Percentiles rank a stretch among this genome's conserved stretches.
Evolutionary conservation across 73 alveolate species (phyloP).

Genomic region (Diophrys sp.): DNA sequence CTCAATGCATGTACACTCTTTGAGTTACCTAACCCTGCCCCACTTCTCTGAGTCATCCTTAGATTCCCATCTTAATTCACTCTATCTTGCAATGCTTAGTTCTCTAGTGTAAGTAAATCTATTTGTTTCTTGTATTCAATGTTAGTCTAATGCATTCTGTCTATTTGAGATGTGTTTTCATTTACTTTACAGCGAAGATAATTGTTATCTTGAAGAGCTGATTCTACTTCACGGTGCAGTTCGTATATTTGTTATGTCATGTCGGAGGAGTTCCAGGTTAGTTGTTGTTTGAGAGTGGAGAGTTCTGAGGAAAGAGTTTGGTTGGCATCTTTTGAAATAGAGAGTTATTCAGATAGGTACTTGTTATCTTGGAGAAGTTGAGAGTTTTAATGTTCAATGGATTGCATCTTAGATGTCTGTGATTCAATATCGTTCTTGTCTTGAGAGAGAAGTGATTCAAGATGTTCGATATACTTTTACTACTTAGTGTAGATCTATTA

Average conservation of each 20-base stretch:
- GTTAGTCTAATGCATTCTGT: background rate
- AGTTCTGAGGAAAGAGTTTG: background rate
- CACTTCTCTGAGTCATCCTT: background rate
- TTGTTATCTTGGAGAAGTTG: background rate
- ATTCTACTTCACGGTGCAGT: background rate
- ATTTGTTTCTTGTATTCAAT: background rate
- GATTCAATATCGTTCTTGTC: background rate
- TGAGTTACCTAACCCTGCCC: background rate
- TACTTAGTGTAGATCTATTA: background rate
- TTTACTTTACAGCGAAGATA: background rate
- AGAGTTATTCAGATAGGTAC: background rate
- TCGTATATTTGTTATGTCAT: background rate
- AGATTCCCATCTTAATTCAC: background rate
- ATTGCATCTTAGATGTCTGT: background rate
- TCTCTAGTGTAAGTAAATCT: background rate
- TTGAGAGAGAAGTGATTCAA: background rate
- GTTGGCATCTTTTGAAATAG: background rate
- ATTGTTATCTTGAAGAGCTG: background rate
- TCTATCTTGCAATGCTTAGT: background rate
- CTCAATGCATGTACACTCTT: background rate
- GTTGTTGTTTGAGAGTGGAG: background rate
- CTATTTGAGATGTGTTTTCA: background rate
- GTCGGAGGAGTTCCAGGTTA: background rate
- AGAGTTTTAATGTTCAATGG: background rate
- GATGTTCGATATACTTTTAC: background rate